A percentile compares a stretch with the other conserved stretches of the same genome.
Conservation (phyloP, 1,139 yeast species). For the Yamadazyma songkhlaensis region DNA sequence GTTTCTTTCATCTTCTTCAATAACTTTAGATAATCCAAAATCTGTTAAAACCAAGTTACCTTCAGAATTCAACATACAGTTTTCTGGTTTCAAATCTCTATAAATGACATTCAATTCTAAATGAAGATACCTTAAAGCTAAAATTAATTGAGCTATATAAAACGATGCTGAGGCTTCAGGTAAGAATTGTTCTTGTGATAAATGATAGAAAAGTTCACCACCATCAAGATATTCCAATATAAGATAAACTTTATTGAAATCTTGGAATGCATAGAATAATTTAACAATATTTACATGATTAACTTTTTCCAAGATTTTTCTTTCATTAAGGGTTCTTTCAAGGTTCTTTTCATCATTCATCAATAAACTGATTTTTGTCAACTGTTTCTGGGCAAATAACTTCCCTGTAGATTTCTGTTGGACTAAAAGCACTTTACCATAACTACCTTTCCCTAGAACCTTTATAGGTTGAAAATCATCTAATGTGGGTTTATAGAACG, state of each 20-base stretch:
- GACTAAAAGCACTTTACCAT: slow-evolving; percentile 84
- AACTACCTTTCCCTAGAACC: slow-evolving; percentile 89
- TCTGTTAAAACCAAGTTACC: slow-evolving; percentile 89
- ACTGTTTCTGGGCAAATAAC: slow-evolving; percentile 85
- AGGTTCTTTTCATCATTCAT: slow-evolving; percentile 41
- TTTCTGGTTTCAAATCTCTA: slow-evolving; percentile 91
- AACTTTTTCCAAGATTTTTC: slow-evolving; percentile 41
- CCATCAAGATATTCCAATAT: slow-evolving; percentile 88
- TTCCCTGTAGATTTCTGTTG: slow-evolving; percentile 62
- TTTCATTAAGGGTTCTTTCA: slow-evolving; percentile 40
- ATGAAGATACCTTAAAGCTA: slow-evolving; percentile 81
- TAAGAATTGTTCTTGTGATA: slow-evolving; percentile 47
- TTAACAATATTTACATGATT: slow-evolving; percentile 87
- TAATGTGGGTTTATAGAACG: slow-evolving; percentile 29
- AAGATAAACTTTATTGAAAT: slow-evolving; percentile 71
- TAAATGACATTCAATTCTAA: slow-evolving; percentile 74
- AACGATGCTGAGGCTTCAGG: slow-evolving; percentile 78
- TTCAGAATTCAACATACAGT: slow-evolving; percentile 73
- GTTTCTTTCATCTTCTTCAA: slow-evolving; percentile 44
- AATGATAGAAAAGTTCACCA: slow-evolving; percentile 86
- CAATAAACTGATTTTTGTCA: slow-evolving; percentile 64
- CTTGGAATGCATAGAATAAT: slow-evolving; percentile 87
- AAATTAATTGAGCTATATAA: slow-evolving; percentile 82
- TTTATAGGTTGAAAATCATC: slow-evolving; percentile 73
- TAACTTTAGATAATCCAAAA: slow-evolving; percentile 84